A percentile compares a stretch with the other conserved stretches of the same genome.
These are phyloP conservation scores for Usnea hakonensis DNA, from an alignment of 495 filamentous ascomycete genomes.

Conservation along the genomic window DNA sequence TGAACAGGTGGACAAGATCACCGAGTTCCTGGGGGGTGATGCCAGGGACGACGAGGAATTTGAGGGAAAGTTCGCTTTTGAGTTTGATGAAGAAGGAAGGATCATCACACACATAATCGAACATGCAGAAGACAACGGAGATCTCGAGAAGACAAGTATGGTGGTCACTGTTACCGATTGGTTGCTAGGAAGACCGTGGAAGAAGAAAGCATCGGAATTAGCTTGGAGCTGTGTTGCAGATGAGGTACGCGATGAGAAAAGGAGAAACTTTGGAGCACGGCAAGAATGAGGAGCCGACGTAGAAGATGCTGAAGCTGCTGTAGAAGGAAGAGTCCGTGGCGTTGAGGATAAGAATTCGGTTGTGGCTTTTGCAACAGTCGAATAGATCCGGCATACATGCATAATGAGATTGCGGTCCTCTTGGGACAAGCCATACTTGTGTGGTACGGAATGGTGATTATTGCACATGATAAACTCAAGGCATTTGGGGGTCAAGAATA, in stretches of 20 bases:
- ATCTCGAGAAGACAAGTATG: slow-evolving; percentile 60
- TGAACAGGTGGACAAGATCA: slow-evolving; percentile 45
- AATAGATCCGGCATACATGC: background rate
- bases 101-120: slow-evolving; percentile 87
- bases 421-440: background rate
- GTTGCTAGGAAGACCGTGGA: slow-evolving; percentile 59
- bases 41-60: slow-evolving; percentile 50
- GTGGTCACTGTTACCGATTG: slow-evolving; percentile 85
- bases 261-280: background rate
- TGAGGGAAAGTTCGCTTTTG: slow-evolving; percentile 83
- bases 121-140: slow-evolving; percentile 71
- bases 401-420: background rate
- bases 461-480: background rate
- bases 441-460: background rate
- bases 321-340: background rate
- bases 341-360: background rate
- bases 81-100: slow-evolving; percentile 84
- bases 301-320: background rate
- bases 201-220: slow-evolving; percentile 37
- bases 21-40: slow-evolving; percentile 37
- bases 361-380: background rate
- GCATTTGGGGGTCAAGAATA: no score
- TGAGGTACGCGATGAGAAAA: slow-evolving; percentile 20
- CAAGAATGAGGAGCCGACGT: slow-evolving; percentile 3
- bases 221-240: slow-evolving; percentile 31